Percentiles rank a stretch among this genome's conserved stretches.
Conservation (phyloP, 371 early-diverging fungal species). For the Rhizopus arrhizus region DNA sequence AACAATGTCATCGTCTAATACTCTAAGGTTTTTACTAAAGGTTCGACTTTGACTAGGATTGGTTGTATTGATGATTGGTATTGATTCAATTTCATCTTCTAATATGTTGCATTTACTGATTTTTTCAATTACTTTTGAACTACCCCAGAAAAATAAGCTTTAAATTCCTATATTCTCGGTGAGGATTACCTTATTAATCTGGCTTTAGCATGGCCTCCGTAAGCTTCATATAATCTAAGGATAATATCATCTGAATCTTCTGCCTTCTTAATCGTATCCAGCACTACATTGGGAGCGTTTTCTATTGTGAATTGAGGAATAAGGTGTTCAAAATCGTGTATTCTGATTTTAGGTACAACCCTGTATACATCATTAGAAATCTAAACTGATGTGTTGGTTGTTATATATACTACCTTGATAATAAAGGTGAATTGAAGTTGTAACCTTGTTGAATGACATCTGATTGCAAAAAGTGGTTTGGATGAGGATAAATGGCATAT, state of each 20-base stretch:
- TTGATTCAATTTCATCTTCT: conserved; percentile 63
- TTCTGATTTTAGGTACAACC: conserved; percentile 18
- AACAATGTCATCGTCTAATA: conserved; percentile 43
- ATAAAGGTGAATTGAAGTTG: conserved; percentile 81
- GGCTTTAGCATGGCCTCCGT: conserved; percentile 79
- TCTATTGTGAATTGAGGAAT: conserved; percentile 60
- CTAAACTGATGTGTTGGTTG: background rate
- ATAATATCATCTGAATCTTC: conserved; percentile 75
- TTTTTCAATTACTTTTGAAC: conserved; percentile 49
- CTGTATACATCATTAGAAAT: conserved; percentile 2
- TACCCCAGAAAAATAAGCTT: conserved; percentile 12
- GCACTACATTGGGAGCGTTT: conserved; percentile 72
- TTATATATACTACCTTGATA: conserved; percentile 44
- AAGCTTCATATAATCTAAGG: conserved; percentile 83
- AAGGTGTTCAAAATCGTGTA: conserved; percentile 9
- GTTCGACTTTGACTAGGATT: conserved; percentile 31
- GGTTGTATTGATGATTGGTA: conserved; percentile 18
- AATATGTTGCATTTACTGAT: conserved; percentile 75
- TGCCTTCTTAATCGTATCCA: conserved; percentile 85
- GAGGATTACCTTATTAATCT: conserved; percentile 54
- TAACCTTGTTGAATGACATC: conserved; percentile 82
- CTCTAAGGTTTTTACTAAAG: conserved; percentile 43
- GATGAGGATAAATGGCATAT: conserved; percentile 88
- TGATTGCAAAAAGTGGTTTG: conserved; percentile 76
- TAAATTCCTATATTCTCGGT: background rate